Base-by-base conservation (phyloP, 2,329 filamentous ascomycete species). In the Trichoderma afroharzianum region DNA sequence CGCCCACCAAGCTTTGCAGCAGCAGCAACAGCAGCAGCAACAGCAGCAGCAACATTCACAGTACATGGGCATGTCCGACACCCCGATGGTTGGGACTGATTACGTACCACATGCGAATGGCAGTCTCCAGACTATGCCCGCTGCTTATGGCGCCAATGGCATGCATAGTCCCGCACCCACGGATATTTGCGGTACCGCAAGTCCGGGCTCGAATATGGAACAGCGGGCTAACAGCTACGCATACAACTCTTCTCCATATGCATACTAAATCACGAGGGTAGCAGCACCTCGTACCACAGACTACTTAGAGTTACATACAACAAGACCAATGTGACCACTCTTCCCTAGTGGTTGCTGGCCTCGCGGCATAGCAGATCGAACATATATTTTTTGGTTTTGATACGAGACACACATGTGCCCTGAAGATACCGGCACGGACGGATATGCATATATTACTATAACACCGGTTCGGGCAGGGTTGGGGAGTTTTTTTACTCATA, bases 231-330 rank as follows among this genome's bases (percentile, higher is more conserved):
- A 67, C 8, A 66, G 53, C 26, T 72, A 72, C 50, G 47, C 61
- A 62, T 72, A 72, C 68, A 71, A 50, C 53, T 53, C 71, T n/a
- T 70, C 71, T 33, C 62, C 71, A n/a, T 72, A 72, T 50, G 64
- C 70, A 36, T 72, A 72, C 58, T 72, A 72, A 58, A 59, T 68
- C 64, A 68, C 64, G 64, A 59, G 64, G 64, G 64, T 33, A 59
- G 36, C 55, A 66, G 33, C 26, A 26, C 55, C 61, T 71, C 59
- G 33, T 71, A 59, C 43, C 15, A 32, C 33, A 47, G 28, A n/a
- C 39, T 24, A 53, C 30, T 28, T 59, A 53, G 50, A 69, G 57
- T 33, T 53, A 47, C 67, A 69, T 62, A 30, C 21, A 36, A 36
- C n/a, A 55, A 21, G 30, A 55, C 57, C 58, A 69, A 30, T 63